Evolutionary conservation across 257 asterid genomes (phyloP).

Genomic region (Petunia axillaris): DNA sequence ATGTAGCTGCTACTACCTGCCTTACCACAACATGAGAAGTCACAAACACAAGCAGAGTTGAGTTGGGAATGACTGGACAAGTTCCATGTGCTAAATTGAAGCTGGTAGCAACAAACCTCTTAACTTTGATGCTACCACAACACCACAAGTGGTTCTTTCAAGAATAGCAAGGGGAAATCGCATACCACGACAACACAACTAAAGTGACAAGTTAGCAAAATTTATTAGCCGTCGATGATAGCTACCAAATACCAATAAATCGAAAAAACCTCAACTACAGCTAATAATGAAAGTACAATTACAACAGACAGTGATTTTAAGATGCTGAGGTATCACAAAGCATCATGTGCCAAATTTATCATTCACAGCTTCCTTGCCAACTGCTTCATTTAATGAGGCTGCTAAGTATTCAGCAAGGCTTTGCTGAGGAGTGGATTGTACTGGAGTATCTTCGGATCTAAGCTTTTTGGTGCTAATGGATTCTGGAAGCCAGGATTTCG

Average conservation of each 20-base stretch:
- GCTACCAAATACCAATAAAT: background rate
- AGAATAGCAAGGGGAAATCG: background rate
- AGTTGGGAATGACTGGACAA: too few relatives aligned
- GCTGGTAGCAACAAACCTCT: too few relatives aligned
- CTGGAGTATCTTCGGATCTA: slow-evolving; percentile 48
- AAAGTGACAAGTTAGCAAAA: background rate
- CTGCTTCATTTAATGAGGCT: slow-evolving; percentile 59
- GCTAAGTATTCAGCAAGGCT: slow-evolving; percentile 83
- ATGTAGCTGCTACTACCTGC: too few relatives aligned
- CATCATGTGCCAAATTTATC: slow-evolving; percentile 30
- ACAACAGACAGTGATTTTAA: background rate
- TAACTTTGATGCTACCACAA: background rate
- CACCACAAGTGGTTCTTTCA: background rate
- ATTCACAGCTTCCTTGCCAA: slow-evolving; percentile 26
- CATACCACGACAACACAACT: background rate
- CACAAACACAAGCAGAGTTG: too few relatives aligned
- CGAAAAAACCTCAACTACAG: background rate
- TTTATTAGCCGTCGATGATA: background rate
- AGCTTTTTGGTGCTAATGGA: slow-evolving; percentile 56
- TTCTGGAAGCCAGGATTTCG: slow-evolving; percentile 56
- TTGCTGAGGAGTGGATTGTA: slow-evolving; percentile 43
- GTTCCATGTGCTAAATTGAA: too few relatives aligned
- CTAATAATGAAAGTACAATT: background rate
- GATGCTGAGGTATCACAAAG: background rate
- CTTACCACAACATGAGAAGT: background rate